Base-by-base conservation (phyloP, 108 stramenopile genomes). In the Cyclotella distinguenda region DNA sequence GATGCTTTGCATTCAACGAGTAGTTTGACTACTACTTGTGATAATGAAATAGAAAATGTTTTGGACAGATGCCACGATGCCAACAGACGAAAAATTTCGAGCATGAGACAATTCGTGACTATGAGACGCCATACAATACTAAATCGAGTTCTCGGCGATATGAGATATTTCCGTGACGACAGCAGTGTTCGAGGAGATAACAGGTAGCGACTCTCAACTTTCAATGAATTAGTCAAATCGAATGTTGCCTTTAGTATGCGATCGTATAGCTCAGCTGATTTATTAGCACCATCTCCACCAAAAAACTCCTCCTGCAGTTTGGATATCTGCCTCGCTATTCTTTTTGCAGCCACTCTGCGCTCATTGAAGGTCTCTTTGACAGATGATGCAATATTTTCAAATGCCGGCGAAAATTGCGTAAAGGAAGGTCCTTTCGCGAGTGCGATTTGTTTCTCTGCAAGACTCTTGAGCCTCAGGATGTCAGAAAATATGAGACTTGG, bases 131-230 rank as follows among this genome's bases (percentile, higher is more conserved):
- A 84, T 21, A 70, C 74, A 13, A 86, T 67, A 60, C 81, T 84
- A 43, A 86, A 86, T 38, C 85, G 63, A 15, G 83, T 86, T 19
- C 81, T 70, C 18, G 85, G 85, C 28, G 80, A 82, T 32, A 86
- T 82, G 5, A 86, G 64, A 40, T 79, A 65, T 49, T 32, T 34
- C 15, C 73, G 61, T 10, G 74, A 79, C 0, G 56, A 53, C 22
- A 78, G 30, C 3, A 78, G 46, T 19, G 58, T 43, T 4, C 69
- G 58, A 27, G 60, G 56, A 21, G 77, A 57, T 44, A 61, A 45
- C 43, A 78, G 40, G 28, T 78, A 78, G 22, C 77, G 66, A 55
- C 70, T 79, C 1, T 75, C 78, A 0, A 69, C 57, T 19, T 80
- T 77, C 54, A 82, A 53, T 26, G 70, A 55, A 36, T 49, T 57